Percentiles rank a stretch among this genome's conserved stretches.
phyloP scores from a whole-genome alignment of 192 early-diverging fungal genomes.

The Phlyctochytrium bullatum region DNA sequence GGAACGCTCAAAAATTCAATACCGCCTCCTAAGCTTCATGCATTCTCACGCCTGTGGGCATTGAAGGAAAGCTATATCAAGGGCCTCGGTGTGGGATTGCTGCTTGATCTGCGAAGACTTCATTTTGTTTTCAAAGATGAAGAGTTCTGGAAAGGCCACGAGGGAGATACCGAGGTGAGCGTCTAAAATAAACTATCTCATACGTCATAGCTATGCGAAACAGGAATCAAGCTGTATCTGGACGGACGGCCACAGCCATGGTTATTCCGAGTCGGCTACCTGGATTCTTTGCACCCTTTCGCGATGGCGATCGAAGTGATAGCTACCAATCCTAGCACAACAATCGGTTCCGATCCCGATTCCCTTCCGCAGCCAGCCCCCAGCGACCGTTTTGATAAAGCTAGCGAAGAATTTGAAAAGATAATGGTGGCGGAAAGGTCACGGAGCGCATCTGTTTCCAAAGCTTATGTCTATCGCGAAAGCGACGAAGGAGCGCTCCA shows the following conservation, averaged over 20 bases:
- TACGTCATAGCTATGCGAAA: background rate
- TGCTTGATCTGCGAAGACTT: slow-evolving; percentile 14
- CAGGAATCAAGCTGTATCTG: background rate
- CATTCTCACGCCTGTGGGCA: slow-evolving; percentile 19
- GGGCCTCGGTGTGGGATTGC: slow-evolving; percentile 12
- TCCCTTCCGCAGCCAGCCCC: too few relatives aligned
- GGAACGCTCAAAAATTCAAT: too few relatives aligned
- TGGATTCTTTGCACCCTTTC: slow-evolving; percentile 13
- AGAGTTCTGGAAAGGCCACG: slow-evolving; percentile 4
- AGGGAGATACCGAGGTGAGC: slow-evolving; percentile 2
- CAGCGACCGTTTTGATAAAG: too few relatives aligned
- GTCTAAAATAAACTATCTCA: background rate
- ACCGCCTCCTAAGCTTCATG: slow-evolving; percentile 6
- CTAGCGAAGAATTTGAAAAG: too few relatives aligned
- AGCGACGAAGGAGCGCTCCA: too few relatives aligned
- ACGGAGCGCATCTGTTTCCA: too few relatives aligned
- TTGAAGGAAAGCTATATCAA: slow-evolving; percentile 21
- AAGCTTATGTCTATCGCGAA: too few relatives aligned
- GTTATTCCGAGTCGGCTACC: slow-evolving; percentile 17
- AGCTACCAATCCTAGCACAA: too few relatives aligned
- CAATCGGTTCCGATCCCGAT: too few relatives aligned
- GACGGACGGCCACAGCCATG: slow-evolving; percentile 9
- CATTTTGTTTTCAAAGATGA: background rate
- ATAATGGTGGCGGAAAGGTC: too few relatives aligned
- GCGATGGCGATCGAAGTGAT: slow-evolving; percentile 12